phyloP scores from a whole-genome alignment of 2,329 filamentous ascomycete genomes.

The Clonostachys rhizophaga region DNA sequence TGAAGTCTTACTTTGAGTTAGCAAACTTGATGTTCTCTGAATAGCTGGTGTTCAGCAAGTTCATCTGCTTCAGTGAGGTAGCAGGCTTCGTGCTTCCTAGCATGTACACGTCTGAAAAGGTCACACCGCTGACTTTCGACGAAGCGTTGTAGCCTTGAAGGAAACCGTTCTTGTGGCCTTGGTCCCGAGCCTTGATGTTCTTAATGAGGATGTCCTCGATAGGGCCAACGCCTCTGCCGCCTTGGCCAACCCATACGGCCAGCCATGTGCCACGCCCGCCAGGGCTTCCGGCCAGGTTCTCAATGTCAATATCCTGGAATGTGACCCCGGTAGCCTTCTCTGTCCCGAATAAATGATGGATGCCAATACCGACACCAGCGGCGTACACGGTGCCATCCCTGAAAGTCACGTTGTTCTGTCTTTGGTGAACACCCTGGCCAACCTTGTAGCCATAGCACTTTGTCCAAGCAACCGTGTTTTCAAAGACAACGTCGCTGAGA shows the following conservation, averaged over 20 bases:
- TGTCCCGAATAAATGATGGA: conserved; percentile 1
- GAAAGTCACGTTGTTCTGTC: neutral
- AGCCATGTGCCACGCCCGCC: neutral
- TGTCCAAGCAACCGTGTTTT: conserved; percentile 1
- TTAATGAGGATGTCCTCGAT: neutral
- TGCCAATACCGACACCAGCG: neutral
- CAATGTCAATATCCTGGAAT: conserved; percentile 1
- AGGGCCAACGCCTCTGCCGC: neutral
- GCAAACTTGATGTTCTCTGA: neutral
- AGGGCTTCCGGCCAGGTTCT: neutral
- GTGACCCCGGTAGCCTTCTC: neutral
- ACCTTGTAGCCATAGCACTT: neutral
- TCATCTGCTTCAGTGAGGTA: neutral
- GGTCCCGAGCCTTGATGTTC: neutral
- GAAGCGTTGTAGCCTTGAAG: neutral
- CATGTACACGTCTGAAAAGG: neutral
- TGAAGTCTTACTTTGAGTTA: neutral
- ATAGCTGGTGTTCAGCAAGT: neutral
- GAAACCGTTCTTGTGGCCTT: neutral
- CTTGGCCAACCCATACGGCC: neutral
- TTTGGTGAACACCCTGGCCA: neutral
- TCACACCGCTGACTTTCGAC: neutral
- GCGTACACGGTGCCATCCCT: neutral
- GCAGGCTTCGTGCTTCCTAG: conserved; percentile 1
- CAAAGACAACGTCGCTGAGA: conserved; percentile 1